Evolutionary conservation across 805 yeast species (phyloP).

Genomic region (Wickerhamiella brachini): DNA sequence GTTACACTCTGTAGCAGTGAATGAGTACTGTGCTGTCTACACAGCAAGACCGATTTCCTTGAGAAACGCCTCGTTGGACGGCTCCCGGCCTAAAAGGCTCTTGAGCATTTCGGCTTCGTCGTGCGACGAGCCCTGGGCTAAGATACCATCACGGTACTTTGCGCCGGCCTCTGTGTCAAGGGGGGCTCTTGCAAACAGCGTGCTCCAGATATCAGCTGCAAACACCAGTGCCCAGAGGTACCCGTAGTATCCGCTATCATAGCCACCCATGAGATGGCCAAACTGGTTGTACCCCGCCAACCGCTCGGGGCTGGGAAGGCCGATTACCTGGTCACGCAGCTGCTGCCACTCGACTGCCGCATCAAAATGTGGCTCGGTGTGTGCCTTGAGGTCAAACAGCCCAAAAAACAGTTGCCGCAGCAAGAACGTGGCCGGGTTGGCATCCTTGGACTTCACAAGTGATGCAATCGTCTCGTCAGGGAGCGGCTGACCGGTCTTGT

Average conservation of each 20-base stretch:
- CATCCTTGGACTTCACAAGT: conserved; percentile 53
- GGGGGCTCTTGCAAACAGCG: conserved; percentile 55
- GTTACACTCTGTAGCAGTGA: no score
- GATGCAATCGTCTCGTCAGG: conserved; percentile 44
- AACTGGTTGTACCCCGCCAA: conserved; percentile 9
- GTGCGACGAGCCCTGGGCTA: conserved; percentile 58
- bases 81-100: conserved; percentile 63
- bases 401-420: conserved; percentile 72
- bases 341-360: conserved; percentile 49
- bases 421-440: conserved; percentile 57
- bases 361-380: conserved; percentile 40
- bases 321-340: conserved; percentile 42
- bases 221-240: conserved; percentile 77
- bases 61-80: conserved; percentile 59
- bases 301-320: conserved; percentile 6
- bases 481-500: conserved; percentile 41
- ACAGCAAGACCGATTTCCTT: conserved; percentile 41
- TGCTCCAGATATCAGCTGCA: conserved; percentile 69
- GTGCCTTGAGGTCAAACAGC: conserved; percentile 60
- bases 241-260: conserved; percentile 78
- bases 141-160: conserved; percentile 53
- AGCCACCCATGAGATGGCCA: conserved; percentile 70
- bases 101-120: conserved; percentile 53
- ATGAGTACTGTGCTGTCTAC: no score
- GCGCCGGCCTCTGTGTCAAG: conserved; percentile 48